phyloP scores from a whole-genome alignment of 148 eudicot species.

The Diospyros lotus region DNA sequence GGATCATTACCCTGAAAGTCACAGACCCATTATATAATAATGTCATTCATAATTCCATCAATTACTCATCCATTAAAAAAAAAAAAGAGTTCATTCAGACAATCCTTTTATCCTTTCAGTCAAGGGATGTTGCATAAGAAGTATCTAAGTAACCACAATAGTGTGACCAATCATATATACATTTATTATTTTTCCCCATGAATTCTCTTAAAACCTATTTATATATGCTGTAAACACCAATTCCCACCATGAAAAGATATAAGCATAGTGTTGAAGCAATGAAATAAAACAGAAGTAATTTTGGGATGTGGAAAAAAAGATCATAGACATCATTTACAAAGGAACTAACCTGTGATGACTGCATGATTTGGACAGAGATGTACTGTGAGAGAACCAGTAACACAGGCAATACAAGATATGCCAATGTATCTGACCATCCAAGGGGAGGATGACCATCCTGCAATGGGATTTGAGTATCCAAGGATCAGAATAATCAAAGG shows the following conservation, averaged over 20 bases:
- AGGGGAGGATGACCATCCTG: slow-evolving; percentile 96
- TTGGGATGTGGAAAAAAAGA: neutral
- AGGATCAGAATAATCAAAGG: neutral
- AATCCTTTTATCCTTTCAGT: too few relatives aligned
- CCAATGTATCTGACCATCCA: slow-evolving; percentile 90
- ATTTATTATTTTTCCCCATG: too few relatives aligned
- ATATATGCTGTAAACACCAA: too few relatives aligned
- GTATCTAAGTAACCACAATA: too few relatives aligned
- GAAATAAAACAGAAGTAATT: neutral
- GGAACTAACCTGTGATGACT: slow-evolving; percentile 71
- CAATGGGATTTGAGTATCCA: slow-evolving; percentile 8
- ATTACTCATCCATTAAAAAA: too few relatives aligned
- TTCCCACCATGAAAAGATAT: neutral
- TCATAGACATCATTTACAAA: neutral
- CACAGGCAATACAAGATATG: slow-evolving; percentile 83
- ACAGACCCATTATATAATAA: too few relatives aligned
- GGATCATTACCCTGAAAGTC: slow-evolving; percentile 55
- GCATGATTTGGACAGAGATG: slow-evolving; percentile 80
- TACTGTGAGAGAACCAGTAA: slow-evolving; percentile 65
- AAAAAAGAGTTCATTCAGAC: too few relatives aligned
- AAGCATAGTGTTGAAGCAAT: neutral
- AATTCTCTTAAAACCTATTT: too few relatives aligned
- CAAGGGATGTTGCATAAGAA: too few relatives aligned
- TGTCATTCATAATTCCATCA: too few relatives aligned
- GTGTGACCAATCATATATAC: too few relatives aligned